These are phyloP conservation scores for Raddia distichophylla DNA, from an alignment of 176 grass and related monocot species.

Conservation along the genomic window DNA sequence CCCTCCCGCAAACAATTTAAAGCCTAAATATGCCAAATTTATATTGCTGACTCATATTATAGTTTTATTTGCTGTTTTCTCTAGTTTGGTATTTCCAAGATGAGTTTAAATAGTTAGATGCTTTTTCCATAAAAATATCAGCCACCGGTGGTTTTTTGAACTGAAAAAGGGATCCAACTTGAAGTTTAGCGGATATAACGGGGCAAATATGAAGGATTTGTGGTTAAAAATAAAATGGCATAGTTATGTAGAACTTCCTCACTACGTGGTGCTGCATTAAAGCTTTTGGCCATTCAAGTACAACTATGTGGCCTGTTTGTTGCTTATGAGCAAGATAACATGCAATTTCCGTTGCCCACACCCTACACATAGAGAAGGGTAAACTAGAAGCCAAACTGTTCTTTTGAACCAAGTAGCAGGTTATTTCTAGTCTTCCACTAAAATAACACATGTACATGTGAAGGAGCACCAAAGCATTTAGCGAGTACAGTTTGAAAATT, in stretches of 20 bases:
- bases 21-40: neutral
- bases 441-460: neutral
- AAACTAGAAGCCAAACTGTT: neutral
- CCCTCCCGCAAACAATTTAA: neutral
- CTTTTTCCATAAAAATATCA: neutral
- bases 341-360: neutral
- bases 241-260: neutral
- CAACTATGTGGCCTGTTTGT: neutral
- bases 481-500: neutral
- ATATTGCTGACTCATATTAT: neutral
- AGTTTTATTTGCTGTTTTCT: neutral
- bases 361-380: neutral
- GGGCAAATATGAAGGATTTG: neutral
- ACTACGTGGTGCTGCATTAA: neutral
- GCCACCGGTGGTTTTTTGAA: neutral
- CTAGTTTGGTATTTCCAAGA: slow-evolving; percentile 1
- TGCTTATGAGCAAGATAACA: slow-evolving; percentile 25
- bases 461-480: neutral
- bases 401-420: neutral
- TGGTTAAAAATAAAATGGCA: neutral
- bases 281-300: slow-evolving; percentile 9
- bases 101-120: neutral
- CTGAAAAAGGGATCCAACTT: neutral
- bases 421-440: neutral
- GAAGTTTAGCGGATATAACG: neutral